These are phyloP conservation scores for Fusarium albosuccineum DNA, from an alignment of 2,329 filamentous ascomycete species.

Conservation along the genomic window DNA sequence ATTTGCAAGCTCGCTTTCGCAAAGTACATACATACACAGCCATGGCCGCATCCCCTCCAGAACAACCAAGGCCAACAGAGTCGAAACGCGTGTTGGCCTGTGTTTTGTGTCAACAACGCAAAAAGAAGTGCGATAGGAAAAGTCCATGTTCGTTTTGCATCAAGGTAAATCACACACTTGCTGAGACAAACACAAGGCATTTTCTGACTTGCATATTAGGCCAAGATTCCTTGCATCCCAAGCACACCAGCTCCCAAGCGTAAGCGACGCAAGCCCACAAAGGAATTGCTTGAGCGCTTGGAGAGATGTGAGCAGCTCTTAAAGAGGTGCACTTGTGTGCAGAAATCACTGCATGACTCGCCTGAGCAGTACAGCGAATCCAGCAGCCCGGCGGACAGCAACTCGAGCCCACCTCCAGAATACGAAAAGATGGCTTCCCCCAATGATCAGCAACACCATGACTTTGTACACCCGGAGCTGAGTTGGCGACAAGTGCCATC, in stretches of 20 bases:
- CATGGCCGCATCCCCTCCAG: slow-evolving; percentile 24
- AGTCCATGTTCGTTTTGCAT: slow-evolving; percentile 36
- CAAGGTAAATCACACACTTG: slow-evolving; percentile 17
- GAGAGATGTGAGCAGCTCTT: slow-evolving; percentile 34
- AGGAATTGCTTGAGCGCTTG: slow-evolving; percentile 30
- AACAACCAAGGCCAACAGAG: slow-evolving; percentile 16
- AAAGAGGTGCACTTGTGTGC: slow-evolving; percentile 35
- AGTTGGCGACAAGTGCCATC: background rate
- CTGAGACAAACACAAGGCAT: background rate
- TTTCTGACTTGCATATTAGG: slow-evolving; percentile 7
- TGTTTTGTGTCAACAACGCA: slow-evolving; percentile 37
- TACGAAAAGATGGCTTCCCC: slow-evolving; percentile 21
- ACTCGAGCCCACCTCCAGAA: slow-evolving; percentile 30
- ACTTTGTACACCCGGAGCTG: background rate
- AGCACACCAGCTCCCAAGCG: slow-evolving; percentile 38
- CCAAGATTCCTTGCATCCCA: slow-evolving; percentile 31
- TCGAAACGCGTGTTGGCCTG: slow-evolving; percentile 31
- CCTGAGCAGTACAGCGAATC: slow-evolving; percentile 22
- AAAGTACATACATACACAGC: background rate
- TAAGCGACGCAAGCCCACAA: slow-evolving; percentile 34
- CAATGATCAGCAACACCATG: background rate
- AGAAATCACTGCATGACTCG: slow-evolving; percentile 29
- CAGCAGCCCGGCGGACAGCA: slow-evolving; percentile 29
- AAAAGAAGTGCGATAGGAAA: slow-evolving; percentile 40
- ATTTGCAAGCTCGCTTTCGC: background rate